phyloP scores from a whole-genome alignment of 164 flowering plant species.

The Cinnamomum chago region DNA sequence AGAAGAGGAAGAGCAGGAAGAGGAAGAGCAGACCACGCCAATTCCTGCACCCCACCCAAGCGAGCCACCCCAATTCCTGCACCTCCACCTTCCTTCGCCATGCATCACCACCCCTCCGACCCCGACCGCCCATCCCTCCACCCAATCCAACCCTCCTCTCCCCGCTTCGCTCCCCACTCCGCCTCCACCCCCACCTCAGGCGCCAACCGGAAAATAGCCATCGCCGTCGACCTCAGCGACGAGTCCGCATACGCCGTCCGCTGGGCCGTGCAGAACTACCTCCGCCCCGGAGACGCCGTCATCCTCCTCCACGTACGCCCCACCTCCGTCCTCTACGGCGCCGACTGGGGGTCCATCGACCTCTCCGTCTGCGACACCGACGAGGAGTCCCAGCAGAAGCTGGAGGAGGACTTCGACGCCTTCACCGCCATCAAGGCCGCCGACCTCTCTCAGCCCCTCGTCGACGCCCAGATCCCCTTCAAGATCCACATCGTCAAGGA shows the following conservation, averaged over 20 bases:
- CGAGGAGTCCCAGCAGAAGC: slow-evolving; percentile 42
- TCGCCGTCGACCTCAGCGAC: slow-evolving; percentile 77
- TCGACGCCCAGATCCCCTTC: slow-evolving; percentile 51
- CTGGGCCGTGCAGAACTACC: slow-evolving; percentile 82
- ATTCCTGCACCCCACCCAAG: neutral
- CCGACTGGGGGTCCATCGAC: slow-evolving; percentile 65
- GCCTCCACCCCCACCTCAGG: slow-evolving; percentile 22
- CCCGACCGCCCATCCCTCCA: neutral
- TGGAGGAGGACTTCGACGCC: slow-evolving; percentile 55
- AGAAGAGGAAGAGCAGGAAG: neutral
- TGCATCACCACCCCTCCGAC: neutral
- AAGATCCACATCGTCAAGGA: slow-evolving; percentile 74
- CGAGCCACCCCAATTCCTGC: neutral
- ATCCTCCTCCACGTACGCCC: slow-evolving; percentile 74
- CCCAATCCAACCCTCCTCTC: slow-evolving; percentile 27
- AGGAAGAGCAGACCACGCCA: neutral
- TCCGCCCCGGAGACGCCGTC: slow-evolving; percentile 74
- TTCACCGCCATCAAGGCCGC: slow-evolving; percentile 51
- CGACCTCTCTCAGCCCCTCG: slow-evolving; percentile 49
- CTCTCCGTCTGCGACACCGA: slow-evolving; percentile 17
- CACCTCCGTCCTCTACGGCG: slow-evolving; percentile 69
- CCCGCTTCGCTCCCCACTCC: slow-evolving; percentile 23
- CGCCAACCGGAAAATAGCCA: slow-evolving; percentile 49
- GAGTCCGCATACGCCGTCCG: slow-evolving; percentile 75
- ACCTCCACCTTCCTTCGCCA: neutral